Percentiles rank a stretch among this genome's conserved stretches.
Conservation (phyloP, 1,284 basidiomycete genomes). For the Xerocomus amazonicus region DNA sequence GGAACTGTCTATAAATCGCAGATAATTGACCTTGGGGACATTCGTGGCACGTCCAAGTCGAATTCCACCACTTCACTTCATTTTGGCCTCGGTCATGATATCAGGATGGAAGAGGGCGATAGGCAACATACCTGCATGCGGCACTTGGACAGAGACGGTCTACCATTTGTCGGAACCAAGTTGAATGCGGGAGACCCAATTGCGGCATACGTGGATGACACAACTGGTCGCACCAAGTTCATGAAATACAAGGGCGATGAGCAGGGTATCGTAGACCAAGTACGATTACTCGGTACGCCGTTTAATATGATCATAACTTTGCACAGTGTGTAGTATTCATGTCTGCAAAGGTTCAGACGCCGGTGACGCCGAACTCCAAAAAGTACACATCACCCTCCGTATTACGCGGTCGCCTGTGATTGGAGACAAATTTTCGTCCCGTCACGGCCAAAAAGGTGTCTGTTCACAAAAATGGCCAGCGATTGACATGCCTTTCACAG, state of each 20-base stretch:
- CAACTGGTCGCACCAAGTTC: slow-evolving; percentile 78
- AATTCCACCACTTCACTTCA: slow-evolving; percentile 60
- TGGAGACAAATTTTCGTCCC: slow-evolving; percentile 98
- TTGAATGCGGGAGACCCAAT: slow-evolving; percentile 77
- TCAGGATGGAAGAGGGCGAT: slow-evolving; percentile 55
- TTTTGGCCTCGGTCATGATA: slow-evolving; percentile 85
- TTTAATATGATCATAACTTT: not conserved
- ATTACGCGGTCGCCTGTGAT: slow-evolving; percentile 96
- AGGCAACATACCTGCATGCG: slow-evolving; percentile 54
- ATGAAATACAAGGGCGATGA: slow-evolving; percentile 99
- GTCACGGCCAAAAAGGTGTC: slow-evolving; percentile 99
- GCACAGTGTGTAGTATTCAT: slow-evolving; percentile 4
- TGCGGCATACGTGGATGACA: slow-evolving; percentile 88
- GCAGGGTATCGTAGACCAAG: slow-evolving; percentile 85
- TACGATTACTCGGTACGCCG: slow-evolving; percentile 77
- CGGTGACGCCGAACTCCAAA: slow-evolving; percentile 86
- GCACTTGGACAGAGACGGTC: slow-evolving; percentile 80
- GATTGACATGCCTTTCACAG: slow-evolving; percentile 98
- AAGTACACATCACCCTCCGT: slow-evolving; percentile 90
- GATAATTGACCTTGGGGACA: slow-evolving; percentile 86
- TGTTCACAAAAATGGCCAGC: slow-evolving; percentile 99
- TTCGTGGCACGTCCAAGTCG: slow-evolving; percentile 61
- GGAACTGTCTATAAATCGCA: slow-evolving; percentile 97
- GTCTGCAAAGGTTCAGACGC: slow-evolving; percentile 67
- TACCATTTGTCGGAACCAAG: slow-evolving; percentile 76